Evolutionary conservation across 768 basidiomycete genomes (phyloP).

Genomic region (Pleurotus djamor): DNA sequence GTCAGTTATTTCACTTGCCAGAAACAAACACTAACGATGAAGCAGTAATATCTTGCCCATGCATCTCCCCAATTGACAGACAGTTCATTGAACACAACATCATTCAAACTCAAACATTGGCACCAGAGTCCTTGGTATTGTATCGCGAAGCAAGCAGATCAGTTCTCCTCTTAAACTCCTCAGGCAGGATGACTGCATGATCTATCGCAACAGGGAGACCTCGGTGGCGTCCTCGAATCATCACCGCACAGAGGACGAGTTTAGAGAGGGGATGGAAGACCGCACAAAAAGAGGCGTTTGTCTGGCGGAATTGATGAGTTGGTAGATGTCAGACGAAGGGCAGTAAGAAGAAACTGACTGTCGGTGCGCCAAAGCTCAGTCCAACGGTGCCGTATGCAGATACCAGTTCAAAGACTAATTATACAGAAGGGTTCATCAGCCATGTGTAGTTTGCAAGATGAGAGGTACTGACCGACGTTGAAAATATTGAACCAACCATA

Average conservation of each 20-base stretch:
- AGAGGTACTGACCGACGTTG: slow-evolving; percentile 46
- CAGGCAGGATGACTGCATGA: slow-evolving; percentile 80
- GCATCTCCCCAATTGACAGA: too few relatives aligned
- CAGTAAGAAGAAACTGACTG: slow-evolving; percentile 40
- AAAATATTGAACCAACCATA: slow-evolving; percentile 84
- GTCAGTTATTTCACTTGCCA: too few relatives aligned
- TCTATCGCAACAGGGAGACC: slow-evolving; percentile 88
- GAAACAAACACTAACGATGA: too few relatives aligned
- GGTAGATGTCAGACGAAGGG: slow-evolving; percentile 4
- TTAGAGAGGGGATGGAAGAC: slow-evolving; percentile 82
- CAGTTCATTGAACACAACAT: too few relatives aligned
- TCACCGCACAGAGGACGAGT: slow-evolving; percentile 81
- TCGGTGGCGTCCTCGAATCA: slow-evolving; percentile 93
- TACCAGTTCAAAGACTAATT: slow-evolving; percentile 88
- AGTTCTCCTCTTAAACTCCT: slow-evolving; percentile 39
- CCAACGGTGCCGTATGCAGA: slow-evolving; percentile 91
- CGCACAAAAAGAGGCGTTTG: slow-evolving; percentile 80
- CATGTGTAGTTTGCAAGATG: not conserved
- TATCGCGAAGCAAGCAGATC: too few relatives aligned
- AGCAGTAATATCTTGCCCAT: too few relatives aligned
- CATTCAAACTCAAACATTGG: too few relatives aligned
- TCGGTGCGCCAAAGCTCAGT: slow-evolving; percentile 84
- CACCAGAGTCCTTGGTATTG: too few relatives aligned
- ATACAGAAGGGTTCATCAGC: not conserved
- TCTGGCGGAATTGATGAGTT: slow-evolving; percentile 50